A percentile compares a stretch with the other conserved stretches of the same genome.
Evolutionary conservation across 345 rosid species (phyloP).

Genomic region (Limnanthes douglasii): DNA sequence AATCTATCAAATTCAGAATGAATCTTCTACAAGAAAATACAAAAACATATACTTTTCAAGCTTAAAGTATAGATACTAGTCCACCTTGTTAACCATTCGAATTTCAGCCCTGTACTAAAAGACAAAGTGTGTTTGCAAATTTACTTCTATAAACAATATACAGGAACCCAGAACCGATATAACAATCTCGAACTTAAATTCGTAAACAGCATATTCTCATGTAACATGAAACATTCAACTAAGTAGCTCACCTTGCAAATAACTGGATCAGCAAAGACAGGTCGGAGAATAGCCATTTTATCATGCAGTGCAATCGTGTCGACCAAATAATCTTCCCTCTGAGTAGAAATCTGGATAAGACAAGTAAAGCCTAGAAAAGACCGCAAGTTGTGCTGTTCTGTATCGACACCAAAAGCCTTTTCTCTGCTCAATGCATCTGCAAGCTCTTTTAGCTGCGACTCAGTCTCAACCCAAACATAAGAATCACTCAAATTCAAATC

Average conservation of each 20-base stretch:
- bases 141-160: no score
- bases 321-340: slow-evolving; percentile 50
- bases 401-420: slow-evolving; percentile 58
- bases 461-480: slow-evolving; percentile 61
- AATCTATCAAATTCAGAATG: no score
- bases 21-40: no score
- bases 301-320: slow-evolving; percentile 79
- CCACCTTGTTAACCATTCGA: no score
- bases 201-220: no score
- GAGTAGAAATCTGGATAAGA: slow-evolving; percentile 73
- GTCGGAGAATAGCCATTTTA: slow-evolving; percentile 45
- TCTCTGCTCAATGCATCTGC: slow-evolving; percentile 36
- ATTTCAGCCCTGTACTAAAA: no score
- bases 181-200: no score
- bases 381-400: slow-evolving; percentile 78
- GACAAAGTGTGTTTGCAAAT: no score
- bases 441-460: slow-evolving; percentile 46
- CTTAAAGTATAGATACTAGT: no score
- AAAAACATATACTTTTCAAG: no score
- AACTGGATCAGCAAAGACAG: slow-evolving; percentile 54
- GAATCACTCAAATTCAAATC: slow-evolving; percentile 26
- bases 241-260: slow-evolving; percentile 55
- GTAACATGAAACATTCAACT: no score
- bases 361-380: slow-evolving; percentile 92
- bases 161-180: no score